Conservation (phyloP, 169 alveolate genomes). For the Babesia ovata region DNA sequence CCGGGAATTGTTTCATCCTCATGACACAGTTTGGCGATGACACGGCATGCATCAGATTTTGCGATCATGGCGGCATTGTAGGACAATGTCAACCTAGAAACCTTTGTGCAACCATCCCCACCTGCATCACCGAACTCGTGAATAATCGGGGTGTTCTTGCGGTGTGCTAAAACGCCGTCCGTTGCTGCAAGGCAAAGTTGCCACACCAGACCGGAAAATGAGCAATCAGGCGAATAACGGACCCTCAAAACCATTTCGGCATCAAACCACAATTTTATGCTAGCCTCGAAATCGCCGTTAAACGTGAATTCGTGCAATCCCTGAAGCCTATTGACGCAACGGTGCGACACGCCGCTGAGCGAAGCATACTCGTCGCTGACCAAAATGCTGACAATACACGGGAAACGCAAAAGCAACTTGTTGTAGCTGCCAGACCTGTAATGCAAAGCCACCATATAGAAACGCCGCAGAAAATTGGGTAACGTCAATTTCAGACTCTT, state of each 20-base stretch:
- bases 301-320: conserved; percentile 56
- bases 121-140: conserved; percentile 1
- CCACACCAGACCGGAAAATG: conserved; percentile 47
- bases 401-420: conserved; percentile 31
- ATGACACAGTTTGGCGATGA: background rate
- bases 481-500: conserved; percentile 22
- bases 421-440: background rate
- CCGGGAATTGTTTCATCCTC: background rate
- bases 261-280: conserved; percentile 36
- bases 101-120: background rate
- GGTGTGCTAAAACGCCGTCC: conserved; percentile 16
- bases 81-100: conserved; percentile 1
- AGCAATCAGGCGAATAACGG: conserved; percentile 15
- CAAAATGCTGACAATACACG: conserved; percentile 14
- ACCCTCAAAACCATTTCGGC: conserved; percentile 33
- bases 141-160: conserved; percentile 2
- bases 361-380: background rate
- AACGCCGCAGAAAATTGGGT: conserved; percentile 23
- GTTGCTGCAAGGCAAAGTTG: conserved; percentile 51
- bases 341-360: conserved; percentile 16
- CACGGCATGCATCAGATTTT: conserved; percentile 19
- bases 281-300: conserved; percentile 12
- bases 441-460: conserved; percentile 33
- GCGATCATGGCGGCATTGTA: conserved; percentile 20
- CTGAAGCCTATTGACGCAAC: conserved; percentile 8